Base-by-base conservation (phyloP, 2,329 filamentous ascomycete genomes). In the Microdochium nivale region DNA sequence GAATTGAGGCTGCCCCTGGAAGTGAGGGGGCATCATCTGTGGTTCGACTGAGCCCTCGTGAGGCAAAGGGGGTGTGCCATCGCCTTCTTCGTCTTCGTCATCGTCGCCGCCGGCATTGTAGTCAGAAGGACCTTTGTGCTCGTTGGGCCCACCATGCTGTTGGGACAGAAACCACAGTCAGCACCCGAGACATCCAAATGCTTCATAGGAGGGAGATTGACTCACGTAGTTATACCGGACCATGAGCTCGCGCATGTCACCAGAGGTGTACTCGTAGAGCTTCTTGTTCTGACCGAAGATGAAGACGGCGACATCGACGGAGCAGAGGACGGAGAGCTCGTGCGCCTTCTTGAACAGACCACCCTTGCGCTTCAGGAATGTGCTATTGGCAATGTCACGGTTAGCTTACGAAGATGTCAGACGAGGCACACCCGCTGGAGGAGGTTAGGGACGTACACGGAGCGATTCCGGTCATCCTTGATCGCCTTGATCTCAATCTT, bases 401-500 rank as follows among this genome's bases (percentile, higher is more conserved):
- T 30, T 30, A 51, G 50, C 47, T 46, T 32, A 49, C 40, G 23
- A 7, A 44, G 19, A 23, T 3, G 8, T 7, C 5, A 19, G 16
- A 44, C 7, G 13, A 3, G 40, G 40, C 40, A 23, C 33, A 21
- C 3, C 23, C 40, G 21, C 3, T n/a, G 44, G 52, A 44, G 16
- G 44, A 50, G 51, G 47, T 25, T 48, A 30, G 48, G 49, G 53
- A 77, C 89, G 72, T 90, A 96, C 91, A 96, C 91, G 64, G 91
- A 96, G 68, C 91, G 90, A 68, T 96, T 96, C 65, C 91, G 84
- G 72, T 96, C 91, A 83, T 96, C 91, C 74, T 96, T 96, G 79
- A 97, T 97, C 62, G 92, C 90, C 75, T 96, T 96, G 79, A 99
- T 97, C 77, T 97, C 94, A 68, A 99, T 99, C 83, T 99, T 99